Conservation (phyloP, 2,329 filamentous ascomycete genomes). For the Hymenoscyphus salicellus region DNA sequence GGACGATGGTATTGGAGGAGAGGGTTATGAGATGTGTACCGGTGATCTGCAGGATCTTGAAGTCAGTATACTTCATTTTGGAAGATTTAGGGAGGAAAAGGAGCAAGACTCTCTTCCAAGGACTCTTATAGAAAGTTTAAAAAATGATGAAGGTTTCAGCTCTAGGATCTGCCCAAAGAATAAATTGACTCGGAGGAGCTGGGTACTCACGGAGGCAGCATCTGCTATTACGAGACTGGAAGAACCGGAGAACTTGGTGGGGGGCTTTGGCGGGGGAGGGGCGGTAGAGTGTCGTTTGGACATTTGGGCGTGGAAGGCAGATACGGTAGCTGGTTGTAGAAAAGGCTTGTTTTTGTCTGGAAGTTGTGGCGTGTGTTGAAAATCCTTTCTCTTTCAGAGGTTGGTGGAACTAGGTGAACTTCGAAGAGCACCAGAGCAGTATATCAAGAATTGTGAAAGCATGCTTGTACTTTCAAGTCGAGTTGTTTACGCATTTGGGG, state of each 20-base stretch:
- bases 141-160: too few relatives aligned
- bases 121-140: too few relatives aligned
- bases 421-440: too few relatives aligned
- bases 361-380: neutral
- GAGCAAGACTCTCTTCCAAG: too few relatives aligned
- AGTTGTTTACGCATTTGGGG: neutral
- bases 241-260: slow-evolving; percentile 53
- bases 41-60: slow-evolving; percentile 40
- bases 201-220: slow-evolving; percentile 44
- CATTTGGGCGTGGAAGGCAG: slow-evolving; percentile 16
- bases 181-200: too few relatives aligned
- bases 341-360: neutral
- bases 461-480: slow-evolving; percentile 19
- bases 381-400: neutral
- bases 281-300: slow-evolving; percentile 46
- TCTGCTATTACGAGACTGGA: slow-evolving; percentile 61
- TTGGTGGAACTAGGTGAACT: neutral
- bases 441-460: slow-evolving; percentile 3
- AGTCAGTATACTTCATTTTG: too few relatives aligned
- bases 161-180: too few relatives aligned
- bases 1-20: slow-evolving; percentile 74
- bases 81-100: too few relatives aligned
- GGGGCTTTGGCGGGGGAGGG: slow-evolving; percentile 54
- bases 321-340: slow-evolving; percentile 22
- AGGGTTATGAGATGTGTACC: slow-evolving; percentile 79